A percentile compares a stretch with the other conserved stretches of the same genome.
phyloP scores from a whole-genome alignment of 2,329 filamentous ascomycete species.

The Fonsecaea monophora region DNA sequence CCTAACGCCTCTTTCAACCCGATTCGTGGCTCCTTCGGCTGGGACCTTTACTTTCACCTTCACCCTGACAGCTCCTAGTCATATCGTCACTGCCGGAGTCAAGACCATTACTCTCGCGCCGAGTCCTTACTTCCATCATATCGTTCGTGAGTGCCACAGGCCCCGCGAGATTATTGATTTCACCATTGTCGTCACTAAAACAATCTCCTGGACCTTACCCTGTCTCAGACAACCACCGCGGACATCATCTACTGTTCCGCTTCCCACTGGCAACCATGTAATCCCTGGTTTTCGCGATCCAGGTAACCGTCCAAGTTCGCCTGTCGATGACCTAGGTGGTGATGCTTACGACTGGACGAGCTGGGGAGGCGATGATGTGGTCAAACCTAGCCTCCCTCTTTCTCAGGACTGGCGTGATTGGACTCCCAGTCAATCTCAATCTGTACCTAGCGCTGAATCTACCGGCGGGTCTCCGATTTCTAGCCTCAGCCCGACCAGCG shows the following conservation, averaged over 20 bases:
- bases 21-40: slow-evolving; percentile 27
- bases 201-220: slow-evolving; percentile 30
- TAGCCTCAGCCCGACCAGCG: background rate
- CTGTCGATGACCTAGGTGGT: slow-evolving; percentile 6
- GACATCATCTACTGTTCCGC: slow-evolving; percentile 23
- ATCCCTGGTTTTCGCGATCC: slow-evolving; percentile 18
- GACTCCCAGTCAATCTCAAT: slow-evolving; percentile 16
- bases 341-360: slow-evolving; percentile 24
- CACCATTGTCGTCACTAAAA: slow-evolving; percentile 36
- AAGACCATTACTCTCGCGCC: slow-evolving; percentile 34
- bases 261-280: slow-evolving; percentile 26
- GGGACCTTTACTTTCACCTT: slow-evolving; percentile 38
- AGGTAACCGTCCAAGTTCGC: background rate
- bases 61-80: slow-evolving; percentile 25
- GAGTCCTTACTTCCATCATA: slow-evolving; percentile 32
- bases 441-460: slow-evolving; percentile 16
- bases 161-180: slow-evolving; percentile 34
- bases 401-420: slow-evolving; percentile 23
- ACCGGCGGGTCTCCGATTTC: background rate
- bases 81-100: slow-evolving; percentile 14
- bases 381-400: slow-evolving; percentile 19
- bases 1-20: slow-evolving; percentile 22
- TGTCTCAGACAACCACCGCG: slow-evolving; percentile 26
- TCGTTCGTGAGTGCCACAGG: slow-evolving; percentile 27
- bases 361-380: slow-evolving; percentile 28